Conservation (phyloP, 169 alveolate species). For the Eimeria praecox region DNA sequence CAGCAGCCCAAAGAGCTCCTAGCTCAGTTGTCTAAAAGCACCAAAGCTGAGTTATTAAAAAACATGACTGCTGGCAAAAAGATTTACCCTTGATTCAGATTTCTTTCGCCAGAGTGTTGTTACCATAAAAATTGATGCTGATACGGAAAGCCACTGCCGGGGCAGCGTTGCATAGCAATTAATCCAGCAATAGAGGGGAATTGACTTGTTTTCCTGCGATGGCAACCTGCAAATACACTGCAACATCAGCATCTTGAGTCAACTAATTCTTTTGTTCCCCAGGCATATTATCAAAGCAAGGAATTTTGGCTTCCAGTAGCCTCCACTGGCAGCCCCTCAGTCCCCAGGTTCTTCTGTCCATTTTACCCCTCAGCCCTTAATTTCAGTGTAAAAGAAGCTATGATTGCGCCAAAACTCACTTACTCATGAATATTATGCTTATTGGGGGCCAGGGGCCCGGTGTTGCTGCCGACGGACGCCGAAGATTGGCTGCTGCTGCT, state of each 20-base stretch:
- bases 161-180: not conserved
- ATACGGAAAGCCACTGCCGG: not conserved
- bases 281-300: not conserved
- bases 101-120: not conserved
- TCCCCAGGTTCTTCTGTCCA: conserved; percentile 12
- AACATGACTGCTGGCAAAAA: not conserved
- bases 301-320: conserved; percentile 67
- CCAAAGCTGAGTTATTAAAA: not conserved
- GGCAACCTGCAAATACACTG: not conserved
- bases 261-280: not conserved
- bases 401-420: not conserved
- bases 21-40: not conserved
- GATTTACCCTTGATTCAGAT: not conserved
- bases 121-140: not conserved
- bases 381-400: not conserved
- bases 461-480: conserved; percentile 14
- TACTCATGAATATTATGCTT: not conserved
- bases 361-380: not conserved
- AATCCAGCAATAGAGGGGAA: not conserved
- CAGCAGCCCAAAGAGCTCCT: not conserved
- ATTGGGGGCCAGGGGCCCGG: conserved; percentile 38
- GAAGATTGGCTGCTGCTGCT: conserved; percentile 23
- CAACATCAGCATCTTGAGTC: not conserved
- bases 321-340: conserved; percentile 59
- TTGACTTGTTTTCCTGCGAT: not conserved